Percentiles rank a stretch among this genome's conserved stretches.
These are phyloP conservation scores for Beauveria medogensis DNA, from an alignment of 2,329 filamentous ascomycete genomes.

Conservation along the genomic window DNA sequence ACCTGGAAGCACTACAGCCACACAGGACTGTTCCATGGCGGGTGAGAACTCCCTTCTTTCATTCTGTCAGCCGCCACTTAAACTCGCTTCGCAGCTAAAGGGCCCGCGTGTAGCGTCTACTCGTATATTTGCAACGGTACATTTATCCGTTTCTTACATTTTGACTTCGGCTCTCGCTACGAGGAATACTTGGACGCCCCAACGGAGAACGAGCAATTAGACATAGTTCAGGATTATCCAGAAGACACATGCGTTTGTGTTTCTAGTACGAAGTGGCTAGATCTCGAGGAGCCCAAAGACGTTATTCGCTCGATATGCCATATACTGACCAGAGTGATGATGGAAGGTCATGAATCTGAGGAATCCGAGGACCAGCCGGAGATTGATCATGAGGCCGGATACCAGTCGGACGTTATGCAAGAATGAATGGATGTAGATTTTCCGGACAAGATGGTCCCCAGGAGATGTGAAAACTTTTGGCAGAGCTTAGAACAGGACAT, in stretches of 20 bases:
- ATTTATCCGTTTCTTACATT: too few species aligned
- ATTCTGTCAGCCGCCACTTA: background rate
- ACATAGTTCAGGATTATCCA: background rate
- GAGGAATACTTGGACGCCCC: background rate
- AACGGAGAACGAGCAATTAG: background rate
- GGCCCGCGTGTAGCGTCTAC: too few species aligned
- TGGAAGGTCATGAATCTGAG: background rate
- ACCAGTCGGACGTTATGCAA: background rate
- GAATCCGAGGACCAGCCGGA: too few species aligned
- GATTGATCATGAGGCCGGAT: background rate
- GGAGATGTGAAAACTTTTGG: too few species aligned
- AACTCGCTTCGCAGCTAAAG: background rate
- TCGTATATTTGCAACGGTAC: too few species aligned
- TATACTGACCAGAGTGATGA: background rate
- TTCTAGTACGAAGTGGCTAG: background rate
- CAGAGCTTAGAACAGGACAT: too few species aligned
- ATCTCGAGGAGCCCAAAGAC: background rate
- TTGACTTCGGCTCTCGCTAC: background rate
- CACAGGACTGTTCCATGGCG: background rate
- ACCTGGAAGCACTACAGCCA: background rate
- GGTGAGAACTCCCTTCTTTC: background rate
- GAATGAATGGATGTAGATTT: too few species aligned
- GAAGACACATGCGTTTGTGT: slow-evolving; percentile 1
- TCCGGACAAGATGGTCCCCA: too few species aligned
- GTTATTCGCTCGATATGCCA: background rate